phyloP scores from a whole-genome alignment of 2,329 filamentous ascomycete species.

The Xylaria digitata region DNA sequence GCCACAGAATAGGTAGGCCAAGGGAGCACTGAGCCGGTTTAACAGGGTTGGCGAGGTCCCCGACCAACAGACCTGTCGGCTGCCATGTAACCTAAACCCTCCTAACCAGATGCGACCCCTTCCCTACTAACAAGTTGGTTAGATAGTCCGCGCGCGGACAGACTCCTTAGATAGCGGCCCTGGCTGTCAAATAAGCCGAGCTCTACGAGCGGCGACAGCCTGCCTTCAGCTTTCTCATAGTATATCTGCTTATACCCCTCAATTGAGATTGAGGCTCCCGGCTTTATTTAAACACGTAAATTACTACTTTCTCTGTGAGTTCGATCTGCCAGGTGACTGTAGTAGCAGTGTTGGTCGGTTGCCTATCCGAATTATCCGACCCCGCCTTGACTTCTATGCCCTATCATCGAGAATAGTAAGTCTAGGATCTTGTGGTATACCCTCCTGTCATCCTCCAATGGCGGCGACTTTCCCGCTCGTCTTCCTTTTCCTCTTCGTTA shows the following conservation, averaged over 20 bases:
- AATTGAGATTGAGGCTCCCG: neutral
- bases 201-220: neutral
- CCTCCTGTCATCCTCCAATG: constrained; percentile 27
- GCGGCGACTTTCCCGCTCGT: constrained; percentile 4
- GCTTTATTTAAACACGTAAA: neutral
- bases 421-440: constrained; percentile 30
- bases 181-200: constrained; percentile 2
- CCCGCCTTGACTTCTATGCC: constrained; percentile 21
- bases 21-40: neutral
- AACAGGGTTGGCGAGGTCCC: neutral
- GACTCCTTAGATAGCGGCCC: neutral
- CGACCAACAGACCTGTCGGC: constrained; percentile 28
- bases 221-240: constrained; percentile 3
- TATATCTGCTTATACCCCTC: neutral
- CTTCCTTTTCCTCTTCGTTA: constrained; percentile 22
- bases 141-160: neutral
- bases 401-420: constrained; percentile 22
- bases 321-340: neutral
- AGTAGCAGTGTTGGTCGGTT: constrained; percentile 3
- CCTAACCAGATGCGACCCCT: constrained; percentile 20
- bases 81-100: constrained; percentile 29
- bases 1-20: too few species aligned
- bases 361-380: constrained; percentile 9
- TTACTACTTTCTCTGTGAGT: neutral
- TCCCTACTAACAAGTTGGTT: neutral